Percentiles rank a stretch among this genome's conserved stretches.
Conservation (phyloP, 1,284 basidiomycete species). For the Pseudozyma thailandica region DNA sequence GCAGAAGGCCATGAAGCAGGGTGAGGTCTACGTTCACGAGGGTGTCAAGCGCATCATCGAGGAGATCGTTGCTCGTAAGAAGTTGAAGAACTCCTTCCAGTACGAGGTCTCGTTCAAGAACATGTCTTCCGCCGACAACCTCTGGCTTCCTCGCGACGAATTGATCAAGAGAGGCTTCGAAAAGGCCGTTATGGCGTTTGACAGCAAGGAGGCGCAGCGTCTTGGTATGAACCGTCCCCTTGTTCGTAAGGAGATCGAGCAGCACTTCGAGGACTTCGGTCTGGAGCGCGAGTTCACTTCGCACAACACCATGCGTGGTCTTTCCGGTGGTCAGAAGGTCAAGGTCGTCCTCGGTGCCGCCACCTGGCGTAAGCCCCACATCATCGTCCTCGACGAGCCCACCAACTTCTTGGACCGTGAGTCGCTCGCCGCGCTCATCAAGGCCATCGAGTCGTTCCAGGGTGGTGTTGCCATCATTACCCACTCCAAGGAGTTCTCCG, state of each 20-base stretch:
- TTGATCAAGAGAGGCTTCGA: constrained; percentile 66
- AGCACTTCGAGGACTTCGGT: constrained; percentile 68
- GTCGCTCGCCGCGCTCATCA: constrained; percentile 67
- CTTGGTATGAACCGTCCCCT: constrained; percentile 66
- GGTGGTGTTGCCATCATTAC: constrained; percentile 68
- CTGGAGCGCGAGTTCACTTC: constrained; percentile 68
- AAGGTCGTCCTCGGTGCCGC: constrained; percentile 68
- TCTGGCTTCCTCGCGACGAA: constrained; percentile 65
- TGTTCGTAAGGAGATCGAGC: constrained; percentile 67
- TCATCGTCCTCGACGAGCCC: constrained; percentile 67
- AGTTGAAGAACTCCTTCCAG: constrained; percentile 69
- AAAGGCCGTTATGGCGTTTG: constrained; percentile 65
- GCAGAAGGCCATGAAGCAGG: constrained; percentile 65
- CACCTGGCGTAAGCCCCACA: constrained; percentile 67
- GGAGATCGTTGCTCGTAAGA: constrained; percentile 67
- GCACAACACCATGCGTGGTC: constrained; percentile 68
- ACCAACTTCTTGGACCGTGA: constrained; percentile 69
- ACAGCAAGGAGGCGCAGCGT: constrained; percentile 65
- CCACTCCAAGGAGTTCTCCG: constrained; percentile 66
- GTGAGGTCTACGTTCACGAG: constrained; percentile 65
- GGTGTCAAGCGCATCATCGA: constrained; percentile 68
- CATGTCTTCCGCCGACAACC: constrained; percentile 67
- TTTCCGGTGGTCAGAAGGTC: constrained; percentile 68
- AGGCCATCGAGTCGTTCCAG: constrained; percentile 66
- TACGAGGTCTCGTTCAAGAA: constrained; percentile 68